Conservation (phyloP, 345 rosid genomes). For the Salix suchowensis region DNA sequence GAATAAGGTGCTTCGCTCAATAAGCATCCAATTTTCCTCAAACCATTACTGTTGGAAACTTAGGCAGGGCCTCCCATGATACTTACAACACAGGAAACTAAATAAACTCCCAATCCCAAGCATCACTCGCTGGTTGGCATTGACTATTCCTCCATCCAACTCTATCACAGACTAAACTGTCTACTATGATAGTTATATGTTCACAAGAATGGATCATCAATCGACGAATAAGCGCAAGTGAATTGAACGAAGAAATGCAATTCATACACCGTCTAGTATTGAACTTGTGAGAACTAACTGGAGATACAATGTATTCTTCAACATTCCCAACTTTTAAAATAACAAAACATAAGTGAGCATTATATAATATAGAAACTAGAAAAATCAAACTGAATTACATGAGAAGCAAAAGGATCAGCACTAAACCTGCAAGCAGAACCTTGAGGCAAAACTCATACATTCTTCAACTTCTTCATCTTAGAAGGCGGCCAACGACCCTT, state of each 20-base stretch:
- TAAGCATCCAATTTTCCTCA: not conserved
- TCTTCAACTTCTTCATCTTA: slow-evolving; percentile 81
- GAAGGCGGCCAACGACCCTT: slow-evolving; percentile 97
- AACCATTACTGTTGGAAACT: too few relatives aligned
- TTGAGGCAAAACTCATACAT: slow-evolving; percentile 44
- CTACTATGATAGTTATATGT: not conserved
- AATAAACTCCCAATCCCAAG: too few relatives aligned
- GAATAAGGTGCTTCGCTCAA: too few relatives aligned
- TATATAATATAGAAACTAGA: not conserved
- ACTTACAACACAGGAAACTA: not conserved
- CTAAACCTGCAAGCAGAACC: slow-evolving; percentile 12
- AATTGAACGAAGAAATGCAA: not conserved
- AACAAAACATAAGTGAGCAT: not conserved
- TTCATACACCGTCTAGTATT: not conserved
- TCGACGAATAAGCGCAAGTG: not conserved
- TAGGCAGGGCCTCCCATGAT: not conserved
- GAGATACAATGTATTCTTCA: not conserved
- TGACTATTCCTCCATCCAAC: too few relatives aligned
- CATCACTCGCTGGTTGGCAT: too few relatives aligned
- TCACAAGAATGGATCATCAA: too few relatives aligned
- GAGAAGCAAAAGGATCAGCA: not conserved
- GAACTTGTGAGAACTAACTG: not conserved
- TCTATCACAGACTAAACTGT: too few relatives aligned
- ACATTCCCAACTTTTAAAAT: not conserved
- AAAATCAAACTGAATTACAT: not conserved